Evolutionary conservation across 2,329 filamentous ascomycete species (phyloP).

Genomic region (Tolypocladium paradoxum): DNA sequence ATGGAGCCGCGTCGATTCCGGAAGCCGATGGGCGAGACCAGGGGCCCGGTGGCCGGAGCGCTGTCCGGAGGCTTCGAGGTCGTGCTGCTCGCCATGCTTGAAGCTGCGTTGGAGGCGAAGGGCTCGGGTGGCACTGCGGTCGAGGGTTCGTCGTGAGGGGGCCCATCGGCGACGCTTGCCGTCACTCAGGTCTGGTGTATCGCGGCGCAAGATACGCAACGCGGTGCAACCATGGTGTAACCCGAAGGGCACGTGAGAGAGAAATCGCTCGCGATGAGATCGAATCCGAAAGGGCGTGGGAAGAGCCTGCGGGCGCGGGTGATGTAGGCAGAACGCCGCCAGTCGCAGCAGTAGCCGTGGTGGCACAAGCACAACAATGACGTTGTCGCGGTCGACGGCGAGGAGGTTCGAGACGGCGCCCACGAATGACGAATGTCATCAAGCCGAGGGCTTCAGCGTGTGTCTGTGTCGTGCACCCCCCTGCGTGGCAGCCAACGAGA

Average conservation of each 20-base stretch:
- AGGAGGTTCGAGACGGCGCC: not conserved
- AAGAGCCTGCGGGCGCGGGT: not conserved
- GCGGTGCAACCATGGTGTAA: conserved; percentile 4
- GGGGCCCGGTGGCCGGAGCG: conserved; percentile 14
- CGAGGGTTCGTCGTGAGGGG: not conserved
- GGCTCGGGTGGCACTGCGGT: not conserved
- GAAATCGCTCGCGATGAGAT: not conserved
- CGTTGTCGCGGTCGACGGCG: not conserved
- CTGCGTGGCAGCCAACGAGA: not conserved
- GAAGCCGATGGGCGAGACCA: conserved; percentile 19
- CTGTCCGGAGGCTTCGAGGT: conserved; percentile 17
- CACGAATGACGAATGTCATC: too few species aligned
- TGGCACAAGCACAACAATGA: not conserved
- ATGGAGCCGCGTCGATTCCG: conserved; percentile 27
- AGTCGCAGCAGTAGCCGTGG: not conserved
- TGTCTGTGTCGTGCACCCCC: not conserved
- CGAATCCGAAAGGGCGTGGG: not conserved
- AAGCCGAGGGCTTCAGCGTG: not conserved
- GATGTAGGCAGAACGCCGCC: not conserved
- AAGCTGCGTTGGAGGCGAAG: conserved; percentile 5
- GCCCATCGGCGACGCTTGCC: not conserved
- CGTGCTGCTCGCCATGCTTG: conserved; percentile 19
- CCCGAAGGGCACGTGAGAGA: not conserved
- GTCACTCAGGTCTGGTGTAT: conserved; percentile 3
- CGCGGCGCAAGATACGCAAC: not conserved